Conservation (phyloP, 2,329 filamentous ascomycete species). For the Penicillium capsulatum region DNA sequence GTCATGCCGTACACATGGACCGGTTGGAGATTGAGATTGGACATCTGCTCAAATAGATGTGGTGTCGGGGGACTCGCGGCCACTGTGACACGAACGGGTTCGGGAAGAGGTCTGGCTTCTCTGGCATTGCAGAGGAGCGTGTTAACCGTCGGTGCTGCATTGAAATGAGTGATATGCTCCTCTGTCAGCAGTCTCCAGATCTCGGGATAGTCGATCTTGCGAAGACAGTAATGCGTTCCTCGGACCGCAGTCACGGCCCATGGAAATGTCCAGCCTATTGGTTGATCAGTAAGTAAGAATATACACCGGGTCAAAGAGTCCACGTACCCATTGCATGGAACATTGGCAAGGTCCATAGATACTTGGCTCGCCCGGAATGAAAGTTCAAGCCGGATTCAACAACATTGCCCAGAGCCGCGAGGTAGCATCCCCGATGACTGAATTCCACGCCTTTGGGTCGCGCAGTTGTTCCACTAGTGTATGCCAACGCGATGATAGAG, state of each 20-base stretch:
- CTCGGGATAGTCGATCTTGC: slow-evolving; percentile 90
- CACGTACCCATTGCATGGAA: slow-evolving; percentile 59
- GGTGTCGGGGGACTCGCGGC: slow-evolving; percentile 86
- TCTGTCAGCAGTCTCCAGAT: slow-evolving; percentile 88
- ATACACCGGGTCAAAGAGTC: not conserved
- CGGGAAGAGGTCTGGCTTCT: slow-evolving; percentile 65
- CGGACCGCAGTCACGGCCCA: slow-evolving; percentile 91
- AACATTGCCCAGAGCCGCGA: slow-evolving; percentile 79
- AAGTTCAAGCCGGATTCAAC: slow-evolving; percentile 83
- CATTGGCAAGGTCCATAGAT: slow-evolving; percentile 92
- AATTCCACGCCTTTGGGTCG: slow-evolving; percentile 89
- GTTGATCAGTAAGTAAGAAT: not conserved
- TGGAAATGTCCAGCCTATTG: slow-evolving; percentile 70
- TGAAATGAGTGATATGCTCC: slow-evolving; percentile 89
- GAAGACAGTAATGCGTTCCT: slow-evolving; percentile 89
- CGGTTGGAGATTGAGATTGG: slow-evolving; percentile 74
- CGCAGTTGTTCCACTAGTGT: slow-evolving; percentile 91
- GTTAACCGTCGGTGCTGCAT: slow-evolving; percentile 93
- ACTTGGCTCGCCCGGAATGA: slow-evolving; percentile 65
- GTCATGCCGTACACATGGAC: slow-evolving; percentile 88
- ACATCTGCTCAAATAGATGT: slow-evolving; percentile 92
- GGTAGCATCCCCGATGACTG: slow-evolving; percentile 81
- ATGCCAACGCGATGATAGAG: slow-evolving; percentile 77
- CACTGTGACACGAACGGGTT: slow-evolving; percentile 79
- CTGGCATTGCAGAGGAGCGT: slow-evolving; percentile 79